These are phyloP conservation scores for Melaleuca quinquenervia DNA, from an alignment of 345 rosid species.

Conservation along the genomic window DNA sequence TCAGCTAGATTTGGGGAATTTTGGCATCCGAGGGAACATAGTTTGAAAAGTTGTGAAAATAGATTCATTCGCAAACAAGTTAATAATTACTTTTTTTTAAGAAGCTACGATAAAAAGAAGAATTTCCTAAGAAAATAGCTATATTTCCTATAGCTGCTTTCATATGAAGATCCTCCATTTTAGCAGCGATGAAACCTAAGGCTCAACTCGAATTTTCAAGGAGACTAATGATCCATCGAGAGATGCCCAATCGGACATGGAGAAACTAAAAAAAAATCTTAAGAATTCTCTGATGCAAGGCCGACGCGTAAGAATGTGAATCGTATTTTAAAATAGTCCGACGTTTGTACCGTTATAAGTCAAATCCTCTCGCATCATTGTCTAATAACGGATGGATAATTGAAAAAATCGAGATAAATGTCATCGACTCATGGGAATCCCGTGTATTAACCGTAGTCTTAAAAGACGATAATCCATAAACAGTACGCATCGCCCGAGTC, in stretches of 20 bases:
- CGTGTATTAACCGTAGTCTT: accelerated
- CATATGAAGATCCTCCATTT: neutral
- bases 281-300: too few relatives aligned
- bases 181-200: neutral
- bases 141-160: neutral
- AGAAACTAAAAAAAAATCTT: too few relatives aligned
- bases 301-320: too few relatives aligned
- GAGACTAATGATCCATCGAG: accelerated
- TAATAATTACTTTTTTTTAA: neutral
- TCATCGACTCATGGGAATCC: accelerated
- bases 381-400: accelerated
- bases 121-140: neutral
- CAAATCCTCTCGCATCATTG: too few relatives aligned
- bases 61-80: neutral
- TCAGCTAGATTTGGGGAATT: neutral
- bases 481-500: too few relatives aligned
- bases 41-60: neutral
- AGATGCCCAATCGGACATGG: too few relatives aligned
- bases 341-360: too few relatives aligned
- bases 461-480: neutral
- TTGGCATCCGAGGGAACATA: neutral
- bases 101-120: neutral
- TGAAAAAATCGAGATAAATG: accelerated
- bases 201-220: neutral
- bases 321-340: too few relatives aligned